Conservation (phyloP, 177 flowering plant genomes). For the Vitis hybrid region DNA sequence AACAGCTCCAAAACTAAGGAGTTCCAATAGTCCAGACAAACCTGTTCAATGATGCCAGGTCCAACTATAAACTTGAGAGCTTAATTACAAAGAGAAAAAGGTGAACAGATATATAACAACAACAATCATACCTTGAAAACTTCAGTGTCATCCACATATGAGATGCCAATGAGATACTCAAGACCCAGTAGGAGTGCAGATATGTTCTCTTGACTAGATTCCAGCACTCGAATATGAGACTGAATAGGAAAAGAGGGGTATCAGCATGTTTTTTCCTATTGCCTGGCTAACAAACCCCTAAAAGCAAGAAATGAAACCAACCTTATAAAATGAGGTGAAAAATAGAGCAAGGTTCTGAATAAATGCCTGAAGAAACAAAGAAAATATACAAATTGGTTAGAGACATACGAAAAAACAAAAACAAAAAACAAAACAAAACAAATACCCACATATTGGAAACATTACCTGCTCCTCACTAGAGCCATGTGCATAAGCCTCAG, state of each 20-base stretch:
- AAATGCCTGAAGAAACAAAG: conserved; percentile 67
- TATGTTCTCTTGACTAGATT: conserved; percentile 63
- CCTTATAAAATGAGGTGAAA: conserved; percentile 96
- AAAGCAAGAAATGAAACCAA: conserved; percentile 17
- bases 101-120: background rate
- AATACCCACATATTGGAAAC: background rate
- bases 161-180: conserved; percentile 86
- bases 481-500: conserved; percentile 92
- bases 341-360: conserved; percentile 94
- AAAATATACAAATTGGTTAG: background rate
- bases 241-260: conserved; percentile 31
- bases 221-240: conserved; percentile 90
- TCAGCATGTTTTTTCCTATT: background rate
- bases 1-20: conserved; percentile 84
- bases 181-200: conserved; percentile 76
- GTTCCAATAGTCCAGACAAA: conserved; percentile 99
- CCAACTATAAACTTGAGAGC: background rate
- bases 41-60: conserved; percentile 42
- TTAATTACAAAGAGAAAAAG: background rate
- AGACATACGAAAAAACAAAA: background rate
- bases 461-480: conserved; percentile 85
- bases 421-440: background rate
- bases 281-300: background rate
- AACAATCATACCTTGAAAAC: conserved; percentile 77
- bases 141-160: conserved; percentile 97